phyloP scores from a whole-genome alignment of 352 stramenopile genomes.

The Globisporangium paddicum region DNA sequence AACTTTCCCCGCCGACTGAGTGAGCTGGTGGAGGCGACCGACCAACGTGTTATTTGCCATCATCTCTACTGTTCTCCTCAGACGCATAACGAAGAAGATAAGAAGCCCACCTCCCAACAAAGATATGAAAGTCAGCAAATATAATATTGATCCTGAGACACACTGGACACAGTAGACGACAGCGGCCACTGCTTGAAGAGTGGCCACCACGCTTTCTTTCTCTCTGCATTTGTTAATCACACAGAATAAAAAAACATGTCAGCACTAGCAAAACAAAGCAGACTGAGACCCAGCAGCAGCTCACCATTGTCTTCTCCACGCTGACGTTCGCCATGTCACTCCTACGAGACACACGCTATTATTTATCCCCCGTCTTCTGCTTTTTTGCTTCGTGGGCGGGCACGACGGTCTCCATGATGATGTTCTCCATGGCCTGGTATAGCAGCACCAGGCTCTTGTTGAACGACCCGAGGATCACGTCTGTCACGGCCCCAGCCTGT shows the following conservation, averaged over 20 bases:
- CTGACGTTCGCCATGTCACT: neutral
- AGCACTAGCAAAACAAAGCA: neutral
- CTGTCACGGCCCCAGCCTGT: slow-evolving; percentile 32
- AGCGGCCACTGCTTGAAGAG: neutral
- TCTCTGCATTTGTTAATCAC: too few relatives aligned
- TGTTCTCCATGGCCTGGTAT: slow-evolving; percentile 52
- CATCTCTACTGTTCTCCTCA: too few relatives aligned
- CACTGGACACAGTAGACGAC: neutral
- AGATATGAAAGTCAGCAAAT: neutral
- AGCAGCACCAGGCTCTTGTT: slow-evolving; percentile 41
- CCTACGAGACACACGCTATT: neutral
- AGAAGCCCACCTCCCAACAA: neutral
- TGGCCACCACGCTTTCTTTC: neutral
- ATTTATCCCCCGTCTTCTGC: neutral
- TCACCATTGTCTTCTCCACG: neutral
- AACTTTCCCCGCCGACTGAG: too few relatives aligned
- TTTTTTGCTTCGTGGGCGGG: slow-evolving; percentile 5
- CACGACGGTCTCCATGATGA: slow-evolving; percentile 30
- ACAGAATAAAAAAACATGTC: too few relatives aligned
- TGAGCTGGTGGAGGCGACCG: too few relatives aligned
- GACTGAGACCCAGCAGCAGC: neutral
- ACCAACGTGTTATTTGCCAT: too few relatives aligned
- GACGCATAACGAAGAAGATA: neutral
- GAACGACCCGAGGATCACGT: slow-evolving; percentile 39
- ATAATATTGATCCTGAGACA: neutral